A percentile compares a stretch with the other conserved stretches of the same genome.
Conservation (phyloP, 805 yeast genomes). For the Wickerhamomyces pijperi region DNA sequence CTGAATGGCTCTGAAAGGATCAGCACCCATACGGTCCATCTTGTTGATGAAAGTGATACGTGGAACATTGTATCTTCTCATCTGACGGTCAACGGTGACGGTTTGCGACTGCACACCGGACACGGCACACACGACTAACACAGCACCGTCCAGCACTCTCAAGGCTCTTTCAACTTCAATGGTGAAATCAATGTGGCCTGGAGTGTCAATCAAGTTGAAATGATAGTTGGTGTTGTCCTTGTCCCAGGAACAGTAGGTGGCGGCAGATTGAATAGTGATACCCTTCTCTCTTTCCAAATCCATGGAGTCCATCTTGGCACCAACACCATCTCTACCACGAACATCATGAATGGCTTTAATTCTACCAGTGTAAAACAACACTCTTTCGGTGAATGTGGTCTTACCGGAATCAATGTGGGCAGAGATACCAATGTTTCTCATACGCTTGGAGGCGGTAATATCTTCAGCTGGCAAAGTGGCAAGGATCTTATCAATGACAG, state of each 20-base stretch:
- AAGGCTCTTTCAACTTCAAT: conserved; percentile 98
- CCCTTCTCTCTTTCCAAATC: conserved; percentile 98
- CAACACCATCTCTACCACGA: conserved; percentile 93
- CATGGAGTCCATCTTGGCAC: conserved; percentile 99
- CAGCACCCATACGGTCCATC: conserved; percentile 99
- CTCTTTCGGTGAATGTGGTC: conserved; percentile 97
- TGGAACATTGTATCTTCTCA: conserved; percentile 97
- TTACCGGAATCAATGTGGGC: conserved; percentile 98
- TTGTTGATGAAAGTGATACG: conserved; percentile 92
- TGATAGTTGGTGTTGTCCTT: conserved; percentile 60
- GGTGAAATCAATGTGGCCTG: conserved; percentile 98
- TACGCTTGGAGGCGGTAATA: conserved; percentile 34
- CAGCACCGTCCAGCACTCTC: conserved; percentile 97
- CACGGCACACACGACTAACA: conserved; percentile 95
- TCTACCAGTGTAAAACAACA: conserved; percentile 89
- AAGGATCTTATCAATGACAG: conserved; percentile 48
- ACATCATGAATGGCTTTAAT: conserved; percentile 95
- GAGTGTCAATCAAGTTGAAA: conserved; percentile 94
- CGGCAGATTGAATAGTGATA: conserved; percentile 97
- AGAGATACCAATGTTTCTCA: conserved; percentile 94
- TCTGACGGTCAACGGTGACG: conserved; percentile 96
- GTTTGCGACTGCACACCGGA: conserved; percentile 98
- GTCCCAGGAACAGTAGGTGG: conserved; percentile 95
- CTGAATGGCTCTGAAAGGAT: conserved; percentile 91
- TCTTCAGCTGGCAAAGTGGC: conserved; percentile 40